Percentiles rank a stretch among this genome's conserved stretches.
Conservation (phyloP, 306 rosid species). For the Fragaria ananassa region DNA sequence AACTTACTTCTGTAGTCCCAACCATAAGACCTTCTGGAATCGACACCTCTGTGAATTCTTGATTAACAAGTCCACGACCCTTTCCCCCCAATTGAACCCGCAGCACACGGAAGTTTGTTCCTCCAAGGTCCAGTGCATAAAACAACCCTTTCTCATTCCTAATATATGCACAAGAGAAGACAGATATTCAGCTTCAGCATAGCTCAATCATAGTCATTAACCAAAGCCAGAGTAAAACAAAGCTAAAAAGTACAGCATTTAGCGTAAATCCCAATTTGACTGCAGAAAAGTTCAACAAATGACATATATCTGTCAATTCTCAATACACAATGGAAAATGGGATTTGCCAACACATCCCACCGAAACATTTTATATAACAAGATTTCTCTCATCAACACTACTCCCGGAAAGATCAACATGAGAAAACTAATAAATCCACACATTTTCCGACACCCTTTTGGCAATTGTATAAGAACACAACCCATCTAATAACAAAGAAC, state of each 20-base stretch:
- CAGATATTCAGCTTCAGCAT: background rate
- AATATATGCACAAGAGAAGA: background rate
- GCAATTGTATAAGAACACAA: background rate
- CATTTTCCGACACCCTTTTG: background rate
- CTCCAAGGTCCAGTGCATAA: slow-evolving; percentile 97
- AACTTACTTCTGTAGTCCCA: slow-evolving; percentile 71
- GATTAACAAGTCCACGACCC: slow-evolving; percentile 46
- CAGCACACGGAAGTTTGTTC: slow-evolving; percentile 87
- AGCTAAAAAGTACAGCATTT: background rate
- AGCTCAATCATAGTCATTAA: background rate
- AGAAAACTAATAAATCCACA: background rate
- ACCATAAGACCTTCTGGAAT: slow-evolving; percentile 91
- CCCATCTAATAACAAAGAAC: background rate
- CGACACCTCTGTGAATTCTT: slow-evolving; percentile 68
- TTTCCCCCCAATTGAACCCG: slow-evolving; percentile 84
- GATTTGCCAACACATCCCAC: background rate
- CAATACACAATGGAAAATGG: background rate
- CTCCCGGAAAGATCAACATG: background rate
- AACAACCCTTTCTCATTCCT: slow-evolving; percentile 88
- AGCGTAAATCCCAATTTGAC: background rate
- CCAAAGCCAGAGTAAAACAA: background rate
- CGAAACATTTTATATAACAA: background rate
- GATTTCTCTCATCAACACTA: background rate
- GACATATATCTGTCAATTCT: background rate
- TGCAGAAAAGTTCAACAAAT: background rate